These are phyloP conservation scores for Cryptosporidium canis DNA, from an alignment of 169 alveolate genomes.

Conservation along the genomic window DNA sequence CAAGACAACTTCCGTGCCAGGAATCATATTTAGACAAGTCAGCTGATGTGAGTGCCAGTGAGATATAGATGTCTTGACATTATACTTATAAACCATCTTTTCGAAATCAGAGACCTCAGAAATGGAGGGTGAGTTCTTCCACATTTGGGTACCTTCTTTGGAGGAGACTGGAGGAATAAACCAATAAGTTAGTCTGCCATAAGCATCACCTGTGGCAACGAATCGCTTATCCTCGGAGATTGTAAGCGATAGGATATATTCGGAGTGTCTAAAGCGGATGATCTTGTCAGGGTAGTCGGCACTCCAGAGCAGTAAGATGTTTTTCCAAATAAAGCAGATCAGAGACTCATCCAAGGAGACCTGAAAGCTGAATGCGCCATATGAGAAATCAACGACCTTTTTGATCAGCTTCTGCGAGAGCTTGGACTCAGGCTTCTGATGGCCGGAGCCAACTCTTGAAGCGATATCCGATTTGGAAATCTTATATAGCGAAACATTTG, in stretches of 20 bases:
- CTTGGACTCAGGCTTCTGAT: not conserved
- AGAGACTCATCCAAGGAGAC: constrained; percentile 46
- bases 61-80: constrained; percentile 14
- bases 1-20: constrained; percentile 43
- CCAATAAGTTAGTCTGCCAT: constrained; percentile 70
- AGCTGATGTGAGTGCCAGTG: constrained; percentile 71
- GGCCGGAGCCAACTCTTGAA: not conserved
- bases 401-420: not conserved
- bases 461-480: not conserved
- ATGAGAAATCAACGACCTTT: not conserved
- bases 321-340: constrained; percentile 58
- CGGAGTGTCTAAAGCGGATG: constrained; percentile 67
- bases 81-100: constrained; percentile 32
- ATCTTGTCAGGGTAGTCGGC: constrained; percentile 28
- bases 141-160: constrained; percentile 19
- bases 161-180: constrained; percentile 35
- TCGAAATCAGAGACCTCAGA: constrained; percentile 15
- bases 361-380: constrained; percentile 36
- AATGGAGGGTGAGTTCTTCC: constrained; percentile 48
- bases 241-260: constrained; percentile 34
- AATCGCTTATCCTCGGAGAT: constrained; percentile 26
- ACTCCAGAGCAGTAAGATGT: constrained; percentile 37
- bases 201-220: constrained; percentile 63
- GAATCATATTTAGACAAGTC: constrained; percentile 29
- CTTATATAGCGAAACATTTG: not conserved